Base-by-base conservation (phyloP, 306 rosid genomes). In the Rubus idaeus region DNA sequence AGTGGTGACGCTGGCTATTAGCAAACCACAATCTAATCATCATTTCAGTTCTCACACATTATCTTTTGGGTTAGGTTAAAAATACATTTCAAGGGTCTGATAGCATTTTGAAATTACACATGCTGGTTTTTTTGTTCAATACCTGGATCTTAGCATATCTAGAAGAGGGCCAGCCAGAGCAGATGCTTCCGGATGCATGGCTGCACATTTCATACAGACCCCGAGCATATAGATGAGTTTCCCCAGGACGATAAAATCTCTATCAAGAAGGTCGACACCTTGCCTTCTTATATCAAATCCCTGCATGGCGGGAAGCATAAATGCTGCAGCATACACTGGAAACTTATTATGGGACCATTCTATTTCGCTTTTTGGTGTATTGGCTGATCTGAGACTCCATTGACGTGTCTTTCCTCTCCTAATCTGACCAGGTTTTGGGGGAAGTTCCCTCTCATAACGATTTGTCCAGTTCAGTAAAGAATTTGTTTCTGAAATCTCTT, bases 271-370 rank as follows among this genome's bases (percentile, higher is more conserved):
- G 86, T 95, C 97, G 70, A 92, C 92, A 61, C 98, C 97, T 2
- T 95, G 97, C 67, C 97, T 87, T 86, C 80, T 95, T 80, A 92
- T 95, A 81, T 95, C 97, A 82, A 83, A 95, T 40, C 97, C 97
- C 79, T 90, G 90, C 97, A 95, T 92, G 74, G 97, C 96, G 66
- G 98, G 98, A 69, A 95, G 97, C 96, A 95, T 92, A 79, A 92
- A 92, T n/a, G 96, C 93, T 52, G 98, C 97, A 26, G 97, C 98
- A 81, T 95, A 87, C 81, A 83, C 75, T 21, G 98, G 98, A 86
- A 95, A 95, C 90, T 90, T 95, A 77, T 95, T 95, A 55, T 83
- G 87, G 70, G 97, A 90, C 86, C 72, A 84, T 79, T 95, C 96
- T 76, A 87, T 83, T 81, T 77, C 83, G 79, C 80, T 85, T 66